Evolutionary conservation across 176 grass and related monocot species (phyloP), one percentile per base, ranked within the genome.

Genomic region (Tillandsia leiboldiana): DNA sequence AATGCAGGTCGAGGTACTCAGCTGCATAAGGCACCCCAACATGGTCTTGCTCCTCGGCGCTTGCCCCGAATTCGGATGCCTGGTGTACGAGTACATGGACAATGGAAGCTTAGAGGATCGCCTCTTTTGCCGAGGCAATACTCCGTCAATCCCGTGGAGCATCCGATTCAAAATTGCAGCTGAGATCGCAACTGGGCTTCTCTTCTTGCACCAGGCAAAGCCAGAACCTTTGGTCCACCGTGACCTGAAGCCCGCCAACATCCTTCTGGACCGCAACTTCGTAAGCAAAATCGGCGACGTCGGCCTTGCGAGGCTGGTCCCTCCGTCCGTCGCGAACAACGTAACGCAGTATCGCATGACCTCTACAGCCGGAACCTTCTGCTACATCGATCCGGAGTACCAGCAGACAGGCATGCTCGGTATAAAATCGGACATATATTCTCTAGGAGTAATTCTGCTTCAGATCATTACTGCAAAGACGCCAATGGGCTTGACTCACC

Each of bases 381-480:
- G 84, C 83, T 99, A 99, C 83, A 93, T 99, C 73, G 87, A 99
- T 54, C 94, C 94, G 18, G 89, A 99, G 94, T 99, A 99, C 80
- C 94, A 97, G 85, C 86, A 92, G 78, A 97, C 84, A 10, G 94
- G 94, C 2, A 92, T 92, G 75, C 75, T 92, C 0, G 84, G 93
- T 12, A 85, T 83, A 67, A 97, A 97, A 72, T 97, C 87, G 0
- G 94, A 97, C 84, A 83, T 97, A 59, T 97, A 97, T 79, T 97
- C 94, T 28, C 80, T 97, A 14, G 89, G 94, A 51, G 84, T 97
- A 57, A 52, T 97, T 69, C 94, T 97, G 10, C 94, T 97, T 70
- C 94, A 97, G 78, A 59, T 97, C 50, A 10, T 93, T 47, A 97
- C 89, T 0, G 94, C 89, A 14, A 73, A 83, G 17, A 79, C 81